Percentiles rank a stretch among this genome's conserved stretches.
phyloP scores from a whole-genome alignment of 2,329 filamentous ascomycete species.

The Exutisphaerella laricina region DNA sequence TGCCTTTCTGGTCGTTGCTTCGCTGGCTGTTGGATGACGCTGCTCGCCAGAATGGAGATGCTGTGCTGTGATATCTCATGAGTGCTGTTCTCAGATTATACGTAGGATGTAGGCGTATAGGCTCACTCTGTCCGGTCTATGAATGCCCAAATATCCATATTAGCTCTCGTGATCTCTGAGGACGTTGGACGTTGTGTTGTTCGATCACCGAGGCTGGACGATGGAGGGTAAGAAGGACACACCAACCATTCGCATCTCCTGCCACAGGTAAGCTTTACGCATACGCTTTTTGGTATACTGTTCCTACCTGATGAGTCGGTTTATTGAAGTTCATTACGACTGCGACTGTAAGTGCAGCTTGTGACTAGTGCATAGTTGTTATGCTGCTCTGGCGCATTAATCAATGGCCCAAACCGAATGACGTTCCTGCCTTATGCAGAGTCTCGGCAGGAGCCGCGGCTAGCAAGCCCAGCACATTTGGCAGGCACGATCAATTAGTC shows the following conservation, averaged over 20 bases:
- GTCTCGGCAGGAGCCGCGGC: too few relatives aligned
- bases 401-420: not conserved
- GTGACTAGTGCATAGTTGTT: not conserved
- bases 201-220: constrained; percentile 8
- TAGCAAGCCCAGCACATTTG: too few relatives aligned
- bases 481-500: too few relatives aligned
- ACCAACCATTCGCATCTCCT: constrained; percentile 99
- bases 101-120: not conserved
- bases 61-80: constrained; percentile 52
- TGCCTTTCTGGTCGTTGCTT: constrained; percentile 32
- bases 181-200: constrained; percentile 19
- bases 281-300: not conserved
- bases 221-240: constrained; percentile 38
- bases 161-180: constrained; percentile 31
- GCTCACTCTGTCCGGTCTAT: constrained; percentile 34
- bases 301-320: constrained; percentile 39
- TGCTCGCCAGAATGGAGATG: constrained; percentile 81
- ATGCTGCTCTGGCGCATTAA: constrained; percentile 1
- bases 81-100: constrained; percentile 3
- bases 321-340: constrained; percentile 41
- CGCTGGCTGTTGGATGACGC: constrained; percentile 44
- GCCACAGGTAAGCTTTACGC: constrained; percentile 18
- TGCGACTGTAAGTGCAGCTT: not conserved
- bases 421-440: not conserved
- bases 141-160: constrained; percentile 33